Evolutionary conservation across 306 rosid genomes (phyloP).

Genomic region (Purshia tridentata): DNA sequence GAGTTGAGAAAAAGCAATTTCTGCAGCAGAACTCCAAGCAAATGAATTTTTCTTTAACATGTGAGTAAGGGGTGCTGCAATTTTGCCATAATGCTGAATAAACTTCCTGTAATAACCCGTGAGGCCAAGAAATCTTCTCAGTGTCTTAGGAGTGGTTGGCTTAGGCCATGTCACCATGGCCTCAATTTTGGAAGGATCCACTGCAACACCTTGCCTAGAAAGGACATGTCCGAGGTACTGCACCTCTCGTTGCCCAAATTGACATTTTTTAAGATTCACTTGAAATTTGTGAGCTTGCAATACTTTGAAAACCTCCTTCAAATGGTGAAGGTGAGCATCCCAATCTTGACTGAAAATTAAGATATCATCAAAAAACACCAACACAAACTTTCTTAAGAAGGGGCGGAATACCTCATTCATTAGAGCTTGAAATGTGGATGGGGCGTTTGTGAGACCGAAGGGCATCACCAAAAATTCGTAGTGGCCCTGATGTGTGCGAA

Average conservation of each 20-base stretch:
- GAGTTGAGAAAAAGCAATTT: no score
- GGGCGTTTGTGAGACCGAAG: no score
- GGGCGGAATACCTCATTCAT: neutral
- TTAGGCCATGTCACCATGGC: neutral
- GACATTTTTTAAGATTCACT: neutral
- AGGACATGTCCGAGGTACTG: neutral
- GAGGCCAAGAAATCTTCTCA: no score
- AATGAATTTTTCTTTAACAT: no score
- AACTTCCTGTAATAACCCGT: no score
- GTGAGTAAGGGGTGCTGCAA: no score
- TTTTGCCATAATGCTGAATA: no score
- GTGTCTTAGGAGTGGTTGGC: no score
- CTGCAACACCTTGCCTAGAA: neutral
- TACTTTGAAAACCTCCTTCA: neutral
- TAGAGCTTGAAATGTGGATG: neutral
- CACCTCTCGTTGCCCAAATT: neutral
- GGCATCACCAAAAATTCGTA: no score
- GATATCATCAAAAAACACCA: neutral
- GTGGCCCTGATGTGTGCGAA: neutral
- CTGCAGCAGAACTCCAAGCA: no score
- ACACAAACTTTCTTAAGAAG: neutral
- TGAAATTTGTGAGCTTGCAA: neutral
- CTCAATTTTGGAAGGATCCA: neutral
- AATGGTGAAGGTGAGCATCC: neutral
- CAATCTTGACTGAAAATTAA: neutral